Evolutionary conservation across 192 early-diverging fungal species (phyloP).

Genomic region (Linnemannia zychae): DNA sequence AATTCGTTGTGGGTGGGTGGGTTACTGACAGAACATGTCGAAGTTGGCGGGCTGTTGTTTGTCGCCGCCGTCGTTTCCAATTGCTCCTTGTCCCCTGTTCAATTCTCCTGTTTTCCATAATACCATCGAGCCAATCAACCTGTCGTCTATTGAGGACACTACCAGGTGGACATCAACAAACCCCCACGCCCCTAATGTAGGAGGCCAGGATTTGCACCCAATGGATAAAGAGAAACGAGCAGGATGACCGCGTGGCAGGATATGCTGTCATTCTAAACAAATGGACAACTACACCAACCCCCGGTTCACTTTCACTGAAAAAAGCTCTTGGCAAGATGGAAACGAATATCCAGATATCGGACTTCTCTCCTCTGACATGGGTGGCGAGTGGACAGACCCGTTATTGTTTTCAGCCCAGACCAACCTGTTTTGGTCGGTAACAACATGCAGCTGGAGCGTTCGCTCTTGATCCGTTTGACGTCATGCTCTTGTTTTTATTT

Average conservation of each 20-base stretch:
- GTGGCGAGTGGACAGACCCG: not conserved
- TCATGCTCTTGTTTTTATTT: not conserved
- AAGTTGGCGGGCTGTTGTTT: constrained; percentile 2
- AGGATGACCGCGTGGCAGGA: not conserved
- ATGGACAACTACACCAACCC: too few relatives aligned
- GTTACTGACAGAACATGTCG: not conserved
- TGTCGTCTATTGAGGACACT: not conserved
- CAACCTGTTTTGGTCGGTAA: not conserved
- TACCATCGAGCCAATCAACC: not conserved
- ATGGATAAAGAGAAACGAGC: not conserved
- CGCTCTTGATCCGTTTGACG: not conserved
- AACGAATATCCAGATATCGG: not conserved
- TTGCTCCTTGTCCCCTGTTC: not conserved
- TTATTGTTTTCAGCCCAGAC: not conserved
- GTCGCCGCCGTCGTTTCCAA: not conserved
- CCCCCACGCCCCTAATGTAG: not conserved
- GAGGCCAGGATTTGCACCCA: not conserved
- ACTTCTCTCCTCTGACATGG: not conserved
- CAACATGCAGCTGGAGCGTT: not conserved
- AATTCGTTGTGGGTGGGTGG: not conserved
- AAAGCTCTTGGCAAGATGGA: not conserved
- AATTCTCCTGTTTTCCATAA: not conserved
- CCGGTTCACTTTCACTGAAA: not conserved
- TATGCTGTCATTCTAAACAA: not conserved
- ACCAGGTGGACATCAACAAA: not conserved